Percentiles rank a stretch among this genome's conserved stretches.
Evolutionary conservation across 495 filamentous ascomycete species (phyloP).

Genomic region (Neurospora pannonica): DNA sequence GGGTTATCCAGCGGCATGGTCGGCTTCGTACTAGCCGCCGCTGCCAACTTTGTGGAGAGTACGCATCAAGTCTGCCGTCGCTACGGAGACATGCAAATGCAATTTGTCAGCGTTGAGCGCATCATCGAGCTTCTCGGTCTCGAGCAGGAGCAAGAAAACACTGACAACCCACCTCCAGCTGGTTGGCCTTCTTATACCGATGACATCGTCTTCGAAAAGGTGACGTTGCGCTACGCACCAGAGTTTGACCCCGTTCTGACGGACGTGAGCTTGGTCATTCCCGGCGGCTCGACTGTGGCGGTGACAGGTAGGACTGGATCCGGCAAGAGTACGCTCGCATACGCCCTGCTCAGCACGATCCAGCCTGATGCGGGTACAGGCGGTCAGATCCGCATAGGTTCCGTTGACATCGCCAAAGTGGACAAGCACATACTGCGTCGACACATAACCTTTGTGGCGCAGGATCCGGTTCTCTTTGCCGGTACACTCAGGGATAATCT

Average conservation of each 20-base stretch:
- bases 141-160: constrained; percentile 60
- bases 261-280: constrained; percentile 57
- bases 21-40: constrained; percentile 63
- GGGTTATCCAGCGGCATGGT: constrained; percentile 61
- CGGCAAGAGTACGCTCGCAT: constrained; percentile 52
- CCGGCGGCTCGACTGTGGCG: constrained; percentile 60
- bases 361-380: constrained; percentile 34
- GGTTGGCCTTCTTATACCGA: constrained; percentile 63
- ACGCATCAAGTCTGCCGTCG: constrained; percentile 64
- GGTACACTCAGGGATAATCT: constrained; percentile 47
- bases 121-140: constrained; percentile 68
- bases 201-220: constrained; percentile 65
- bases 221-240: constrained; percentile 69
- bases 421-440: constrained; percentile 45
- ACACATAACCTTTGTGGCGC: constrained; percentile 51
- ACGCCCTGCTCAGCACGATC: constrained; percentile 46
- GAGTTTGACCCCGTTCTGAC: constrained; percentile 59
- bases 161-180: constrained; percentile 51
- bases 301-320: constrained; percentile 56
- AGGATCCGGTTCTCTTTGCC: constrained; percentile 52
- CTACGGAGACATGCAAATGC: constrained; percentile 80
- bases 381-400: constrained; percentile 47
- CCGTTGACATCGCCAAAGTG: constrained; percentile 39
- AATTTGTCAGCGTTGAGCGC: constrained; percentile 79
- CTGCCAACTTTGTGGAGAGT: constrained; percentile 51